phyloP scores from a whole-genome alignment of 306 rosid species.

The Lathyrus aphaca region DNA sequence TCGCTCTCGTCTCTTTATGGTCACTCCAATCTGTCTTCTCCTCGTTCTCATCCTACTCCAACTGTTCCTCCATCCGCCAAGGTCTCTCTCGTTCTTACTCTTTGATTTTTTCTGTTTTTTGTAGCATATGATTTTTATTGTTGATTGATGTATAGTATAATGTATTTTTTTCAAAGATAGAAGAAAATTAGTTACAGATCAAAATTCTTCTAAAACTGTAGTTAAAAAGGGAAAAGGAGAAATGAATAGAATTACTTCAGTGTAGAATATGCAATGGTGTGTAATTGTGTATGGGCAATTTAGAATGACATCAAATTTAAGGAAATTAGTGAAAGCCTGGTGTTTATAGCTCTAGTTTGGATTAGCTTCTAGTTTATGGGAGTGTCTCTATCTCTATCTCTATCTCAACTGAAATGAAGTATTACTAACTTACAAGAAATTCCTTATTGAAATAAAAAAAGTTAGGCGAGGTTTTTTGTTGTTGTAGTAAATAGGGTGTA shows the following conservation, averaged over 20 bases:
- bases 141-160: background rate
- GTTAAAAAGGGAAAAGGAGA: background rate
- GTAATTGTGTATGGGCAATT: background rate
- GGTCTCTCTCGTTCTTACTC: constrained; percentile 31
- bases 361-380: background rate
- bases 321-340: constrained; percentile 11
- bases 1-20: constrained; percentile 90
- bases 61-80: constrained; percentile 39
- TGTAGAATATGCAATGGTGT: background rate
- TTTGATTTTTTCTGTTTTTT: background rate
- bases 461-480: background rate
- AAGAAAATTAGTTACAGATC: constrained; percentile 18
- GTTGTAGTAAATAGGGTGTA: background rate
- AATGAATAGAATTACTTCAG: background rate
- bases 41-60: constrained; percentile 39
- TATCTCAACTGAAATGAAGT: background rate
- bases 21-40: constrained; percentile 51
- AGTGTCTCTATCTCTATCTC: background rate
- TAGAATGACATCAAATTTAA: background rate
- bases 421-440: background rate
- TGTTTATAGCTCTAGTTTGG: background rate
- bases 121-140: constrained; percentile 6
- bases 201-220: background rate
- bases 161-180: background rate
- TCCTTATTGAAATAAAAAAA: background rate